Conservation (phyloP, 495 filamentous ascomycete species). For the Bacidia gigantensis region DNA sequence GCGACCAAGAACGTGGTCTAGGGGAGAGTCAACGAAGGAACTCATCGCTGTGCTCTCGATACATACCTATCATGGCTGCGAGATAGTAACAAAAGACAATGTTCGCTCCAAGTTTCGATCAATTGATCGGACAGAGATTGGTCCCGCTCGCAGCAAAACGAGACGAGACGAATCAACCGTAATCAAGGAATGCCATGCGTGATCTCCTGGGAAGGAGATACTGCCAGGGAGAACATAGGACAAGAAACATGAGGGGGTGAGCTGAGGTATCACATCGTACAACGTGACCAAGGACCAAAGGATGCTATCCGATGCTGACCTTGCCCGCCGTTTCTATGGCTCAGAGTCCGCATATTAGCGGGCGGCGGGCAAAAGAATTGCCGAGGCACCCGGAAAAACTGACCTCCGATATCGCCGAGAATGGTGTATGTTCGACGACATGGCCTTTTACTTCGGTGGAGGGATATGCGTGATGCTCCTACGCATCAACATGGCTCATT, state of each 20-base stretch:
- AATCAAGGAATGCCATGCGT: constrained; percentile 7
- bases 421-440: neutral
- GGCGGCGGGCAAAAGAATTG: neutral
- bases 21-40: neutral
- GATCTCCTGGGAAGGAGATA: neutral
- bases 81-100: neutral
- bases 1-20: constrained; percentile 83
- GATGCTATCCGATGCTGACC: neutral
- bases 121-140: neutral
- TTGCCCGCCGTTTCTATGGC: neutral
- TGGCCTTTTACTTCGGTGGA: no score
- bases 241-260: neutral
- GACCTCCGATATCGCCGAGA: neutral
- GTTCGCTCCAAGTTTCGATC: neutral
- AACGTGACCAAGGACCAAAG: neutral
- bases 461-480: neutral
- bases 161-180: constrained; percentile 5
- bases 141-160: neutral
- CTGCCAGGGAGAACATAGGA: neutral
- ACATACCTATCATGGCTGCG: constrained; percentile 14
- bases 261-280: neutral
- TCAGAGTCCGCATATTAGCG: no score
- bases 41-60: neutral
- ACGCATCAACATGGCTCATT: neutral
- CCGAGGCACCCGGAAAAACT: constrained; percentile 3